Conservation (phyloP, 2,329 filamentous ascomycete genomes). For the Colletotrichum gloeosporioides region DNA sequence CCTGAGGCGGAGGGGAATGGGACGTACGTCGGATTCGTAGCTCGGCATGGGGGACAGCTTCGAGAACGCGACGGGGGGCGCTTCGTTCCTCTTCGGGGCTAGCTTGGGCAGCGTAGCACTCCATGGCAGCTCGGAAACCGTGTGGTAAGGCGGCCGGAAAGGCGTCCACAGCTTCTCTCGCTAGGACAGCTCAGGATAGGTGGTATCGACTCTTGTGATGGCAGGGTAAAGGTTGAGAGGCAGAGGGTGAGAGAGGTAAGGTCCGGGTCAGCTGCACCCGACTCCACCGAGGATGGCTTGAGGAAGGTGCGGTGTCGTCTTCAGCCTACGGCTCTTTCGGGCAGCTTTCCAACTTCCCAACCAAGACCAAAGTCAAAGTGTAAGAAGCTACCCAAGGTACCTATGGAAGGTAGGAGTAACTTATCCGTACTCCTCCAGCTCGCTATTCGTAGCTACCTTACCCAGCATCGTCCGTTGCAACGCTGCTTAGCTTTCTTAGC, state of each 20-base stretch:
- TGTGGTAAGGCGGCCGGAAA: background rate
- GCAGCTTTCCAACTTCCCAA: constrained; percentile 48
- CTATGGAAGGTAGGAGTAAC: background rate
- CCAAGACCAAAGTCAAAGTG: background rate
- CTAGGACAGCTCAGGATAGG: background rate
- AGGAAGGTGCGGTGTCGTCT: constrained; percentile 20
- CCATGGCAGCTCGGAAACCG: background rate
- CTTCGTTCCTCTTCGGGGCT: background rate
- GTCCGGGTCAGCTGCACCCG: background rate
- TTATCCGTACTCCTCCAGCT: background rate
- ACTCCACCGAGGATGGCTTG: constrained; percentile 4
- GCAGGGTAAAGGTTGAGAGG: background rate
- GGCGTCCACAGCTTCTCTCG: background rate
- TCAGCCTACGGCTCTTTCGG: constrained; percentile 55
- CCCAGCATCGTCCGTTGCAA: constrained; percentile 6
- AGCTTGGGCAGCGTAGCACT: background rate
- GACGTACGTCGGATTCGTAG: background rate
- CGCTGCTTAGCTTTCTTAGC: constrained; percentile 7
- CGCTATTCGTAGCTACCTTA: background rate
- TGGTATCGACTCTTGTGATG: background rate
- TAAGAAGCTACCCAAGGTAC: background rate
- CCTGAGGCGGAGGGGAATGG: background rate
- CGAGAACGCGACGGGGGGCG: background rate
- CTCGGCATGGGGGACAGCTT: background rate
- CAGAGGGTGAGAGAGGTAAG: background rate